A percentile compares a stretch with the other conserved stretches of the same genome.
These are phyloP conservation scores for Tillandsia fasciculata DNA, from an alignment of 176 grass and related monocot species.

Conservation along the genomic window DNA sequence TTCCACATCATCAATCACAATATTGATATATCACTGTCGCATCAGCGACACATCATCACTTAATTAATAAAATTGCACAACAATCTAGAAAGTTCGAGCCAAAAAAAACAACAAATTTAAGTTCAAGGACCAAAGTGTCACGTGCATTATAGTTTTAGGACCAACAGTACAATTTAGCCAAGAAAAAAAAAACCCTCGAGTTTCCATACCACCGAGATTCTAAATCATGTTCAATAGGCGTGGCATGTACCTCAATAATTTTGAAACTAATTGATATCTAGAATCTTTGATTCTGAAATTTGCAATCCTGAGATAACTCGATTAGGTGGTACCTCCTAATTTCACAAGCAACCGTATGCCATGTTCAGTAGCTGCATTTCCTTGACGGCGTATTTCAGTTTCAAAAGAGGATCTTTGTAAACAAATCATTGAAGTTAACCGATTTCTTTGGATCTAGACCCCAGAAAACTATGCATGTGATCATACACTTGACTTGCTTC, in stretches of 20 bases:
- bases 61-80: no score
- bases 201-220: no score
- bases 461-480: slow-evolving; percentile 23
- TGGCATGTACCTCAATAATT: not conserved
- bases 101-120: no score
- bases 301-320: not conserved
- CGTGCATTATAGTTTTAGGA: no score
- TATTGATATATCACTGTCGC: no score
- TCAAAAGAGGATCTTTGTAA: not conserved
- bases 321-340: not conserved
- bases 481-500: slow-evolving; percentile 31
- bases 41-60: no score
- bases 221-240: no score
- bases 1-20: no score
- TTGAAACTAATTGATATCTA: not conserved
- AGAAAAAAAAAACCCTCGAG: no score
- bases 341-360: not conserved
- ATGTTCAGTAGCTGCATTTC: not conserved
- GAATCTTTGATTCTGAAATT: not conserved
- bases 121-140: no score
- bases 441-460: slow-evolving; percentile 1
- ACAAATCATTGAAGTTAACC: slow-evolving; percentile 14
- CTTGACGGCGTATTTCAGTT: not conserved
- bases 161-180: no score
- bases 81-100: no score